Percentiles rank a stretch among this genome's conserved stretches.
Conservation (phyloP, 345 rosid species). For the Euphorbia tirucalli region DNA sequence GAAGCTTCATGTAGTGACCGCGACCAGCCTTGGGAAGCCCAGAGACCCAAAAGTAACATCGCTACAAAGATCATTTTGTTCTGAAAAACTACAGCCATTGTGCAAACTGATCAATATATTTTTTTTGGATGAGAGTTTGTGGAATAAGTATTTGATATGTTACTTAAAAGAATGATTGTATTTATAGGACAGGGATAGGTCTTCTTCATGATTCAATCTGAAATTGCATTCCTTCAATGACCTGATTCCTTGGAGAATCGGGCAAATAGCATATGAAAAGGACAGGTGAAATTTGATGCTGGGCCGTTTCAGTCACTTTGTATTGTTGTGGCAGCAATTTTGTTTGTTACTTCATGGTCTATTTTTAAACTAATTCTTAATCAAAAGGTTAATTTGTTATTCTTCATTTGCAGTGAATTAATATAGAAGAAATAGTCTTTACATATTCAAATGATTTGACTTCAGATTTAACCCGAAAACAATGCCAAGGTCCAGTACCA, state of each 20-base stretch:
- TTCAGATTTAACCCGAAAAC: too few relatives aligned
- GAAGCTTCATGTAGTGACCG: constrained; percentile 23
- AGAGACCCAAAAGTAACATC: constrained; percentile 10
- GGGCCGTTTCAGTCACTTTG: not conserved
- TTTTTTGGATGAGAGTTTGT: not conserved
- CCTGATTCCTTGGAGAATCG: not conserved
- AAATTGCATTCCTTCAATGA: not conserved
- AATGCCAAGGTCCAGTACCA: too few relatives aligned
- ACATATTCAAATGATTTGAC: not conserved
- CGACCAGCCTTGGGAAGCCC: constrained; percentile 24
- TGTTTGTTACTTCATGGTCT: not conserved
- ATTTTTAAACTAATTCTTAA: not conserved
- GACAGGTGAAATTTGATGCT: not conserved
- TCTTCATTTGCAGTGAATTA: not conserved
- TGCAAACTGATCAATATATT: not conserved
- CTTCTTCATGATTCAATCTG: not conserved
- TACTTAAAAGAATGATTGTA: not conserved
- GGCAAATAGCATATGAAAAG: not conserved
- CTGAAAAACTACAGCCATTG: constrained; percentile 2
- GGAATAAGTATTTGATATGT: not conserved
- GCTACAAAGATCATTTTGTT: not conserved
- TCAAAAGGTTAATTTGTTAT: not conserved
- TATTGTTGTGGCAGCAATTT: not conserved
- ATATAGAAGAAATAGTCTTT: not conserved
- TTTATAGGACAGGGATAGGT: constrained; percentile 1